Base-by-base conservation (phyloP, 495 filamentous ascomycete genomes). In the Mytilinidion resinicola region DNA sequence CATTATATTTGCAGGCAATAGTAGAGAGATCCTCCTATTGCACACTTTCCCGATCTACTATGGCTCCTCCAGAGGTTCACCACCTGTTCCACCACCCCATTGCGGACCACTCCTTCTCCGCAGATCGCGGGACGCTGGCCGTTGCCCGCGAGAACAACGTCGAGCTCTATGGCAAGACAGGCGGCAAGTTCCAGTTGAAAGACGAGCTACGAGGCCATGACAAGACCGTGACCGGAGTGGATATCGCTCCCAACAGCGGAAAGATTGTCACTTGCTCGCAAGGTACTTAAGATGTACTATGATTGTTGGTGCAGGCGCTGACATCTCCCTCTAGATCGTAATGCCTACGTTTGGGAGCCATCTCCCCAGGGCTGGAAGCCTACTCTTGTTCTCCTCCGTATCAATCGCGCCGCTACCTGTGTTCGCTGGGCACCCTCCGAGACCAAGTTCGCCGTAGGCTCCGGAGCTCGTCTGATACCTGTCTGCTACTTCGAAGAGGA, bases 21-120 rank as follows among this genome's bases (percentile, higher is more conserved):
- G 93, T 98, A 85, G 93, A 98, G 95, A 96, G 91, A 82, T 88
- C 83, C 92, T 98, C 93, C 93, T 96, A 92, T 89, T 89, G 73
- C 68, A 73, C 51, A 41, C 1, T n/a, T 47, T 51, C 33, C 41
- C 12, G 38, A 30, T 60, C 21, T 47, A 78, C 48, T 65, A 97
- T 96, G 92, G 78, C 87, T 46, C 65, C 85, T 57, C 88, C 92
- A 56, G 89, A 97, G 76, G 87, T 92, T 51, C 89, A 98, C 73
- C 93, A 96, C 69, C 88, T 98, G 54, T 97, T 97, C 76, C 90
- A 98, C 74, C 83, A 87, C 60, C 90, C 92, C 62, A 96, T 98
- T 67, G 88, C 91, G 41, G 93, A 98, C 76, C 93, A 98, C 74
- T 96, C 93, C 20, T 98, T 97, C 81, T 96, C 90, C 53, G 84